Evolutionary conservation across 192 early-diverging fungal genomes (phyloP), one percentile per base, ranked within the genome.

Genomic region (Endogone sp.): DNA sequence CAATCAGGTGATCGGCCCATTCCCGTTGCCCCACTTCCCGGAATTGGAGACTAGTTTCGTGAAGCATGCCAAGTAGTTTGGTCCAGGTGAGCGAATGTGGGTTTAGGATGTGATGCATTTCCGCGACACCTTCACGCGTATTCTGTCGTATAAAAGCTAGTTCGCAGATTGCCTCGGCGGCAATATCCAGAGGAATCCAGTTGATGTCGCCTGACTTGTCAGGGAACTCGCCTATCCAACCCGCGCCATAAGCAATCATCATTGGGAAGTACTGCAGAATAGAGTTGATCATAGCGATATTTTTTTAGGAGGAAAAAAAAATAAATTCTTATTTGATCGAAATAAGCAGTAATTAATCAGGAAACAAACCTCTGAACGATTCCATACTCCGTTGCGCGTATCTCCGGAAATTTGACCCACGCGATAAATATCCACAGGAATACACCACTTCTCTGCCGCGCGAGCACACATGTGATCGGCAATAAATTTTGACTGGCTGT

Each of bases 361-460:
- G n/a, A n/a, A n/a, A 49, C 37, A 49, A 6, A n/a, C 68, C 28
- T 77, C 75, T 20, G 20, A 31, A 24, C 30, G 21, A 44, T 73
- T 78, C 76, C 76, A 78, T 6, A 75, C 68, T 26, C 76, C 76
- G 59, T 67, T 44, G 4, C 37, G 16, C 24, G 69, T 61, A 37
- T 78, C 72, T 29, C 72, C 76, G 37, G 60, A 62, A 24, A 74
- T 70, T 28, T 78, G 76, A n/a, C 76, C 76, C 9, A 78, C 31
- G 31, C 76, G 72, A 22, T 68, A 61, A 29, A 78, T 57, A 27
- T 69, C 56, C 23, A 28, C 49, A 25, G 72, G 72, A 3, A 74
- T 59, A 21, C 61, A 55, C 60, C 20, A 61, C 44, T 69, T 23
- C 3, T 61, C 32, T 31, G 71, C 54, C 11, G 71, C 60, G 27